Conservation (phyloP, 78 protist genomes). For the Dictyostelium brefeldianum region DNA sequence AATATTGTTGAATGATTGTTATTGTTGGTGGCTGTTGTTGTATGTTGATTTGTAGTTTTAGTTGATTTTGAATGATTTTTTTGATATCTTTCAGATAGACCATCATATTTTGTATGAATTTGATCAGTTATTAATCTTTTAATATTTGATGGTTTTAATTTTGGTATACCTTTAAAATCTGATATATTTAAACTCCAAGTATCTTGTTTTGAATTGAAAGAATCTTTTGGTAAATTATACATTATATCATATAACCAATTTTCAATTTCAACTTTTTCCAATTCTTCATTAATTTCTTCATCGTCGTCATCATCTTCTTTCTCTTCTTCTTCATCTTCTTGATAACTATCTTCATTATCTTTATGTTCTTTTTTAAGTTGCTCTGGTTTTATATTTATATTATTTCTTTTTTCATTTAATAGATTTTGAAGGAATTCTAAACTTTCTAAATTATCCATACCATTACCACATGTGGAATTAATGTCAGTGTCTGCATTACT, state of each 20-base stretch:
- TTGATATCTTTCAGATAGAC: background rate
- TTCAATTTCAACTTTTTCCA: conserved; percentile 44
- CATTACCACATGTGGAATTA: background rate
- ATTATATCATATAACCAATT: conserved; percentile 43
- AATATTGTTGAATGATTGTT: background rate
- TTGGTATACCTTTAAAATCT: conserved; percentile 14
- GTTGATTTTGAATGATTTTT: background rate
- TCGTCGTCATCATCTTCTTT: background rate
- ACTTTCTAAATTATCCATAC: background rate
- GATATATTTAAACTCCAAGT: conserved; percentile 5
- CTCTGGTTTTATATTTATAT: background rate
- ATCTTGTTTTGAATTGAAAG: conserved; percentile 10
- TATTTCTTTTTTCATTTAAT: background rate
- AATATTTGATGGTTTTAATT: background rate
- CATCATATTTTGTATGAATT: background rate
- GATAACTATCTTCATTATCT: background rate
- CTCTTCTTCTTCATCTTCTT: background rate
- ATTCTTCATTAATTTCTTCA: background rate
- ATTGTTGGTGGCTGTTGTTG: background rate
- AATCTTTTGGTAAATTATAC: conserved; percentile 2
- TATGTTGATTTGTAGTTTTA: background rate
- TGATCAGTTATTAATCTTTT: background rate
- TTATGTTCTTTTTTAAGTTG: background rate
- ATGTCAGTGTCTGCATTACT: background rate
- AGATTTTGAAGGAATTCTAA: background rate